These are phyloP conservation scores for Ustilago tritici DNA, from an alignment of 1,284 basidiomycete species.

Conservation along the genomic window DNA sequence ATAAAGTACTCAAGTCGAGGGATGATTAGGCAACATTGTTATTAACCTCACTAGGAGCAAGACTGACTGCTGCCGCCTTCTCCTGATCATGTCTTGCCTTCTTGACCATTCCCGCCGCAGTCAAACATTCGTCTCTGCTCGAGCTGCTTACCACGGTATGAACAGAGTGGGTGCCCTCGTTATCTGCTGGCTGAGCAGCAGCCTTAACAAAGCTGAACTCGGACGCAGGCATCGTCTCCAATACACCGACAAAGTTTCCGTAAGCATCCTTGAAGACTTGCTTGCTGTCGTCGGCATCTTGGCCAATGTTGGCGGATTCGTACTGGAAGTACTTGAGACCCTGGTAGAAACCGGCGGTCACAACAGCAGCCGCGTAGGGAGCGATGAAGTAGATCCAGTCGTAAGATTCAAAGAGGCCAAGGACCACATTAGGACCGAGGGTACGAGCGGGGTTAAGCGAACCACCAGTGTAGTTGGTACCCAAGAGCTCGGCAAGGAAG, in stretches of 20 bases:
- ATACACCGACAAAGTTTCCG: constrained; percentile 49
- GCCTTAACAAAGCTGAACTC: constrained; percentile 33
- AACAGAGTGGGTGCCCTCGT: constrained; percentile 13
- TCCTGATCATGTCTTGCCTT: constrained; percentile 30
- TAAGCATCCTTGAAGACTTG: constrained; percentile 51
- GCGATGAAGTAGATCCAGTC: constrained; percentile 60
- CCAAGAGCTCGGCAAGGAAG: constrained; percentile 53
- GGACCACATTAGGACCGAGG: constrained; percentile 53
- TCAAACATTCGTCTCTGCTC: constrained; percentile 13
- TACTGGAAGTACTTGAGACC: constrained; percentile 51
- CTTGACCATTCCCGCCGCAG: constrained; percentile 28
- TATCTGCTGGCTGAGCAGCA: constrained; percentile 24
- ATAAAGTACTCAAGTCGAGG: neutral
- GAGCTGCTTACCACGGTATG: constrained; percentile 17
- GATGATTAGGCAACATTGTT: constrained; percentile 22
- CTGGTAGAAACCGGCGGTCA: constrained; percentile 52
- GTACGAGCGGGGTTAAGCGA: constrained; percentile 61
- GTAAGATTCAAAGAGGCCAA: constrained; percentile 39
- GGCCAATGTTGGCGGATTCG: constrained; percentile 55
- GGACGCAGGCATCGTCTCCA: constrained; percentile 45
- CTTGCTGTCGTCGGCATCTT: constrained; percentile 50
- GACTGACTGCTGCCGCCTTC: constrained; percentile 28
- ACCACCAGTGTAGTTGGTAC: constrained; percentile 61
- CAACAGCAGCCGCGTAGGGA: constrained; percentile 49
- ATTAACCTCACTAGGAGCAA: constrained; percentile 21